Conservation (phyloP, 768 basidiomycete genomes). For the Mrakia hoshinonis region DNA sequence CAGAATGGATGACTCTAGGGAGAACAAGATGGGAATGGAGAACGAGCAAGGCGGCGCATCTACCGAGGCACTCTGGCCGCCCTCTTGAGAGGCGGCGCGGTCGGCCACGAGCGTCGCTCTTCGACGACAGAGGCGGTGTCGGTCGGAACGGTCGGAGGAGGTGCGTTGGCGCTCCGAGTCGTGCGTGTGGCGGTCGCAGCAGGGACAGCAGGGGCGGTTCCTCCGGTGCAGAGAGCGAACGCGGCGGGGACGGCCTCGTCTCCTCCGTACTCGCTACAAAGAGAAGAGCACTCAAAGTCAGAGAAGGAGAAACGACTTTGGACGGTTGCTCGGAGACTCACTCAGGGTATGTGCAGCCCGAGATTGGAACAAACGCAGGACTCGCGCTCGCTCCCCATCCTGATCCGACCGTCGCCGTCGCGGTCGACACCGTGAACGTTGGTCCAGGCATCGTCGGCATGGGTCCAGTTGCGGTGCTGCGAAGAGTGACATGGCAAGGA, state of each 20-base stretch:
- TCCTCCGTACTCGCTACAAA: background rate
- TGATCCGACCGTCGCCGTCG: constrained; percentile 1
- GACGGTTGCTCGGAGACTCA: background rate
- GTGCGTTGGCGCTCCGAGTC: background rate
- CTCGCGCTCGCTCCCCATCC: constrained; percentile 27
- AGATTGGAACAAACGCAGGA: constrained; percentile 55
- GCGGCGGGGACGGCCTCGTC: background rate
- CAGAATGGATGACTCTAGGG: too few species aligned
- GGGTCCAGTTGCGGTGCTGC: constrained; percentile 46
- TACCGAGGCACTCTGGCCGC: background rate
- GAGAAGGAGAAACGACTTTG: background rate
- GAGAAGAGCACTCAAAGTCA: background rate
- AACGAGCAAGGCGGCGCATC: too few species aligned
- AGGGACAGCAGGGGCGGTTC: background rate
- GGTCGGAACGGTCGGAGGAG: background rate
- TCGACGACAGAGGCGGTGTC: background rate
- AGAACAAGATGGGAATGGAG: too few species aligned
- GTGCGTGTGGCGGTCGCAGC: background rate
- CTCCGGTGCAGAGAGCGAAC: background rate
- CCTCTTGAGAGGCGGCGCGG: background rate
- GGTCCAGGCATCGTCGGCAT: constrained; percentile 45
- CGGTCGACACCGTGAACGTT: constrained; percentile 45
- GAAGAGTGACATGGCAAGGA: constrained; percentile 53
- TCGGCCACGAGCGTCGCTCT: background rate
- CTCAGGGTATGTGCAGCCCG: constrained; percentile 51